Evolutionary conservation across 805 yeast genomes (phyloP).

Genomic region (Pichia cephalocereana): DNA sequence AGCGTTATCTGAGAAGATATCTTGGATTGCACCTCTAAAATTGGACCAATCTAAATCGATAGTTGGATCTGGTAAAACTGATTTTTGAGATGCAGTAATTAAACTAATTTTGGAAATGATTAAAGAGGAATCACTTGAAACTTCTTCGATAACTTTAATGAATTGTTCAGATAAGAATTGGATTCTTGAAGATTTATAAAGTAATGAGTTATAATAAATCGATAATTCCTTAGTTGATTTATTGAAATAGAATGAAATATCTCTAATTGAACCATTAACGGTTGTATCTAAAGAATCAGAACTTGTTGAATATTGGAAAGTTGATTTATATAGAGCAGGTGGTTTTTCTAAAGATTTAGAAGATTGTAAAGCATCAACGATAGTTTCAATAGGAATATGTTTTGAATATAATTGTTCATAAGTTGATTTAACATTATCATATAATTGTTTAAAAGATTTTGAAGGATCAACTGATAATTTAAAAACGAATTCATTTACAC

Average conservation of each 20-base stretch:
- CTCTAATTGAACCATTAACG: slow-evolving; percentile 50
- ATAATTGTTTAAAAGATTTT: slow-evolving; percentile 45
- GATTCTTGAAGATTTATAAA: slow-evolving; percentile 65
- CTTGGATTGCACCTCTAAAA: slow-evolving; percentile 93
- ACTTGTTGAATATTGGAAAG: slow-evolving; percentile 39
- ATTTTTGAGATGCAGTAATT: slow-evolving; percentile 55
- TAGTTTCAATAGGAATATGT: slow-evolving; percentile 43
- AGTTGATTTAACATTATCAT: slow-evolving; percentile 34
- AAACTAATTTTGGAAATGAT: slow-evolving; percentile 55
- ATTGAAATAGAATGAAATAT: slow-evolving; percentile 50
- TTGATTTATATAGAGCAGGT: slow-evolving; percentile 56
- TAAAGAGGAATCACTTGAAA: slow-evolving; percentile 27
- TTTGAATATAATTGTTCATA: slow-evolving; percentile 27
- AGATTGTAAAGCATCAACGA: slow-evolving; percentile 43
- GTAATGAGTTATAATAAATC: slow-evolving; percentile 64
- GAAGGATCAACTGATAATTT: slow-evolving; percentile 50
- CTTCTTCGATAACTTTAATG: slow-evolving; percentile 37
- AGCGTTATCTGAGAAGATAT: slow-evolving; percentile 85
- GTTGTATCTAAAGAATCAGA: slow-evolving; percentile 33
- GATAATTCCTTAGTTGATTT: slow-evolving; percentile 28
- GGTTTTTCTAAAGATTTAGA: slow-evolving; percentile 42
- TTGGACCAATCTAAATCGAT: slow-evolving; percentile 81
- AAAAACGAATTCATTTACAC: slow-evolving; percentile 44
- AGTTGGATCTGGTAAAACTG: slow-evolving; percentile 78
- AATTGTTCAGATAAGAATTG: slow-evolving; percentile 67